These are phyloP conservation scores for Fraxinus sp. DNA, from an alignment of 305 asterid genomes.

Conservation along the genomic window DNA sequence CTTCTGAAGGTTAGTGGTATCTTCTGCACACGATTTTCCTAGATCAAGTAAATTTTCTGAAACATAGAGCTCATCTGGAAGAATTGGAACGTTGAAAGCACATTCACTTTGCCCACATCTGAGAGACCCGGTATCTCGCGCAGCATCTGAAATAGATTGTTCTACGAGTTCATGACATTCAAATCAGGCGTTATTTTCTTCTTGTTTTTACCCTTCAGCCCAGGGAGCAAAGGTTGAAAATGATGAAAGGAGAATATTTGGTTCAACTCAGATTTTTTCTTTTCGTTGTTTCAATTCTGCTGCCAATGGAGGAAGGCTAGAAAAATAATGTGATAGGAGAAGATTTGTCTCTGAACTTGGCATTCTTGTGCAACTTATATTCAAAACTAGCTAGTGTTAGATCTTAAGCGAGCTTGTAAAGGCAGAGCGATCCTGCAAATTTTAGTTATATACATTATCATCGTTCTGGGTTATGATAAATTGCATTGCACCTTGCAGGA, in stretches of 20 bases:
- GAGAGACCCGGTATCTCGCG: not conserved
- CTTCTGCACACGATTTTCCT: not conserved
- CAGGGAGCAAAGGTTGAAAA: not conserved
- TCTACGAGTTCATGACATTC: not conserved
- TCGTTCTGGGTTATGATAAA: conserved; percentile 18
- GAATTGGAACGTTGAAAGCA: not conserved
- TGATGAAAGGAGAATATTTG: not conserved
- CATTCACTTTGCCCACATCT: not conserved
- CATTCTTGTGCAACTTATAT: not conserved
- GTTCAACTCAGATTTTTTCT: not conserved
- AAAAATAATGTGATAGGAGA: not conserved
- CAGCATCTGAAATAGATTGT: not conserved
- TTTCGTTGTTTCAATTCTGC: not conserved
- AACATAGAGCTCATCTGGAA: not conserved
- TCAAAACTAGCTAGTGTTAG: not conserved
- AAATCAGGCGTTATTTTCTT: not conserved
- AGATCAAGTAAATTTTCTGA: not conserved
- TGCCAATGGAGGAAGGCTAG: not conserved
- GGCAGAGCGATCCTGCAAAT: not conserved
- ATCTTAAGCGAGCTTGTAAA: not conserved
- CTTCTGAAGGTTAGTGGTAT: not conserved
- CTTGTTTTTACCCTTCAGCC: not conserved
- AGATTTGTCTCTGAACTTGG: not conserved
- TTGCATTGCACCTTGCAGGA: conserved; percentile 58
- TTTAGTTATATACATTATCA: not conserved